These are phyloP conservation scores for Fusarium falciforme DNA, from an alignment of 2,329 filamentous ascomycete genomes.

Conservation along the genomic window DNA sequence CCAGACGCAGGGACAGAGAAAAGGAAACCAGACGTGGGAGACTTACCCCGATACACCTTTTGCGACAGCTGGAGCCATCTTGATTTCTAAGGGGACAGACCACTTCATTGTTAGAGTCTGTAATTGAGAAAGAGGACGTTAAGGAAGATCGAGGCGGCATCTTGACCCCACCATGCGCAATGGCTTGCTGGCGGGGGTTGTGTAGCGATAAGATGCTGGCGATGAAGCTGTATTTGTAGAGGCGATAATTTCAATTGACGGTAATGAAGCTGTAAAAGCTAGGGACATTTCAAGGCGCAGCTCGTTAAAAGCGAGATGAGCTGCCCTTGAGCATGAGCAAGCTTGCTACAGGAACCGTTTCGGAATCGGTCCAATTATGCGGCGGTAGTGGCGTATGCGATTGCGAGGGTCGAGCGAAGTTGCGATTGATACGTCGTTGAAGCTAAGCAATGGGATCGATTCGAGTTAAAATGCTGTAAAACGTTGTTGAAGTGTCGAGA, in stretches of 20 bases:
- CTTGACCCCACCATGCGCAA: conserved; percentile 69
- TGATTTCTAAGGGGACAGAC: conserved; percentile 96
- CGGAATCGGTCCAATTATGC: conserved; percentile 38
- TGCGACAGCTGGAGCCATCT: conserved; percentile 96
- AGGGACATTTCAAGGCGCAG: conserved; percentile 43
- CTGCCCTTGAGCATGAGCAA: conserved; percentile 39
- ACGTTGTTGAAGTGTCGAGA: conserved; percentile 14
- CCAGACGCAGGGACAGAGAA: conserved; percentile 13
- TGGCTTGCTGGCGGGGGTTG: conserved; percentile 40
- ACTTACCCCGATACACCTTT: conserved; percentile 98
- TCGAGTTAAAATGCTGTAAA: conserved; percentile 1
- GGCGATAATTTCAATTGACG: conserved; percentile 47
- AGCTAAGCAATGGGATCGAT: conserved; percentile 17
- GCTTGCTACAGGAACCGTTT: conserved; percentile 43
- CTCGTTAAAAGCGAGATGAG: conserved; percentile 31
- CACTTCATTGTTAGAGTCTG: conserved; percentile 94
- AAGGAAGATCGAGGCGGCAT: conserved; percentile 92
- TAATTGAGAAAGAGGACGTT: conserved; percentile 91
- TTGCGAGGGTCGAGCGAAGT: conserved; percentile 31
- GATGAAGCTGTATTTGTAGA: conserved; percentile 30
- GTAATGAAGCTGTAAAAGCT: conserved; percentile 35
- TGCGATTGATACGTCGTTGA: conserved; percentile 10
- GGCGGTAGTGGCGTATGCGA: conserved; percentile 35
- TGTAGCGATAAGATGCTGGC: conserved; percentile 33
- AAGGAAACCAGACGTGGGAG: conserved; percentile 23